phyloP scores from a whole-genome alignment of 495 filamentous ascomycete genomes.

The Penicillium subrubescens region DNA sequence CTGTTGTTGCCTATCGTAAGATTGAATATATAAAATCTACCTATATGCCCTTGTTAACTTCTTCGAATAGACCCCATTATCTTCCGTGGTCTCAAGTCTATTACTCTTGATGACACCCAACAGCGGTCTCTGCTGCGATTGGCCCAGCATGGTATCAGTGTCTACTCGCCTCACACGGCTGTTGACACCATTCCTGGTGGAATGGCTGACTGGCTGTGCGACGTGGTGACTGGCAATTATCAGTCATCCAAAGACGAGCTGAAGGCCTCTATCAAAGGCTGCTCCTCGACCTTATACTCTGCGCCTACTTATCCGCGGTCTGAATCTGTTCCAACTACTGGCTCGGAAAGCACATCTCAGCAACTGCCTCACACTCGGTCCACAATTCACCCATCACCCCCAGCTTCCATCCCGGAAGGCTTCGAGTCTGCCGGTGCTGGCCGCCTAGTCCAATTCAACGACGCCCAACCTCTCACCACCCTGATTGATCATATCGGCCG shows the following conservation, averaged over 20 bases:
- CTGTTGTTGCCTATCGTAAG: slow-evolving; percentile 88
- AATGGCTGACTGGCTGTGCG: slow-evolving; percentile 92
- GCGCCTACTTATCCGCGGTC: slow-evolving; percentile 46
- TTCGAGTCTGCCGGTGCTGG: slow-evolving; percentile 77
- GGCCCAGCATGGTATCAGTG: slow-evolving; percentile 85
- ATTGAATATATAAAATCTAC: not conserved
- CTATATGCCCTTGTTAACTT: slow-evolving; percentile 1
- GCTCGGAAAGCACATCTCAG: slow-evolving; percentile 39
- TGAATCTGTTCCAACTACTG: slow-evolving; percentile 18
- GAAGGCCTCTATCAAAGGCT: slow-evolving; percentile 15
- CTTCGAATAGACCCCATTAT: slow-evolving; percentile 81
- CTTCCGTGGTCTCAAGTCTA: slow-evolving; percentile 83
- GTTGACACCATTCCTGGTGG: slow-evolving; percentile 86
- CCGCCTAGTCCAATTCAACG: slow-evolving; percentile 64
- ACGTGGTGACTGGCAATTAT: slow-evolving; percentile 68
- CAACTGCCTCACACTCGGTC: slow-evolving; percentile 51
- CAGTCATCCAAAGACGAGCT: slow-evolving; percentile 14
- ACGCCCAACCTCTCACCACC: slow-evolving; percentile 57
- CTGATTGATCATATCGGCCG: slow-evolving; percentile 64
- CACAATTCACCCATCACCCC: slow-evolving; percentile 53
- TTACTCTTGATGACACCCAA: slow-evolving; percentile 82
- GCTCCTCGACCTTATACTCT: slow-evolving; percentile 38
- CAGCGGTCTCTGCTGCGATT: slow-evolving; percentile 82
- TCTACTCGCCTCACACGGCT: slow-evolving; percentile 94
- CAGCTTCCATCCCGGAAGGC: slow-evolving; percentile 45